A percentile compares a stretch with the other conserved stretches of the same genome.
Evolutionary conservation across 1,284 basidiomycete species (phyloP).

Genomic region (Pseudozyma tsukubaensis): DNA sequence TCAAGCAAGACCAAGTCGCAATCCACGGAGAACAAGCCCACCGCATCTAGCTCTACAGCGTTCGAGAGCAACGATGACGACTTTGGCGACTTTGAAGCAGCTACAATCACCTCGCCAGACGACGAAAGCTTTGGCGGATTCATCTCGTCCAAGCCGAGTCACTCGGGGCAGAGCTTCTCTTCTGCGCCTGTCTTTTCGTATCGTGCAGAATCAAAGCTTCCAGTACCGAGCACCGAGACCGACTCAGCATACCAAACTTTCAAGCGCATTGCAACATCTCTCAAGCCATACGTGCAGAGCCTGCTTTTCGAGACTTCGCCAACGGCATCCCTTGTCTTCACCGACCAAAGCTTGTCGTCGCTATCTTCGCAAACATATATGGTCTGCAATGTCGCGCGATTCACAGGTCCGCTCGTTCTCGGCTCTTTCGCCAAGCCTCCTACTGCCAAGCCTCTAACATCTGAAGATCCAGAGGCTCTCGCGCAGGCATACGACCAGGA

Average conservation of each 20-base stretch:
- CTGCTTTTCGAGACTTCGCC: constrained; percentile 40
- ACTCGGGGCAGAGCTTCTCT: constrained; percentile 31
- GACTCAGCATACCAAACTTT: constrained; percentile 51
- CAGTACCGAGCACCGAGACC: constrained; percentile 28
- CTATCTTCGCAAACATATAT: constrained; percentile 55
- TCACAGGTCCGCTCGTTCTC: constrained; percentile 74
- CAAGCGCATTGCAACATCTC: constrained; percentile 41
- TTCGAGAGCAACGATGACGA: constrained; percentile 76
- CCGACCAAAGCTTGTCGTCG: constrained; percentile 32
- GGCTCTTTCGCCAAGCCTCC: constrained; percentile 30
- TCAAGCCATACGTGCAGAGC: constrained; percentile 47
- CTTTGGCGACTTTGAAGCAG: constrained; percentile 74
- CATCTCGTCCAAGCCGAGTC: constrained; percentile 52
- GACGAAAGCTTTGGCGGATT: constrained; percentile 75
- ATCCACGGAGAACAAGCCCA: not conserved
- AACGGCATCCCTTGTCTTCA: constrained; percentile 40
- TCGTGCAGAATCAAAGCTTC: constrained; percentile 32
- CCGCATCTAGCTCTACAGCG: constrained; percentile 11
- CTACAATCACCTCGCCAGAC: constrained; percentile 26
- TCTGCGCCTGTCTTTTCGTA: constrained; percentile 51
- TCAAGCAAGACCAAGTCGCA: not conserved
- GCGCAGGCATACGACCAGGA: constrained; percentile 17
- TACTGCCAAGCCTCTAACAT: not conserved
- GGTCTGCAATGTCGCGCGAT: constrained; percentile 78
- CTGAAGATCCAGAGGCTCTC: not conserved